Conservation (phyloP, 2,329 filamentous ascomycete genomes). For the Fusarium tjaetaba region DNA sequence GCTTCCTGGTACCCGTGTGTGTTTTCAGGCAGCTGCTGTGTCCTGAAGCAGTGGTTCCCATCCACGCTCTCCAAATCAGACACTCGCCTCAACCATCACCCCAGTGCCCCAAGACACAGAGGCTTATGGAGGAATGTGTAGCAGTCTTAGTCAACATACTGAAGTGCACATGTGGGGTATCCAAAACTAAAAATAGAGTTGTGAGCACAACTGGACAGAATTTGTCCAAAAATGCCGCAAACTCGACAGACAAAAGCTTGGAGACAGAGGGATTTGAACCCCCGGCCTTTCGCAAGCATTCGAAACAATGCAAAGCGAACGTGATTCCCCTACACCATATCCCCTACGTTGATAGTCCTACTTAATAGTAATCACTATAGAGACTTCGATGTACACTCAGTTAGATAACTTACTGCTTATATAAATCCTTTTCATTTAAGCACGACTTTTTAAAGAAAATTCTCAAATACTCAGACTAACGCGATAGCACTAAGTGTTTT, state of each 20-base stretch:
- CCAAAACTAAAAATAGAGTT: neutral
- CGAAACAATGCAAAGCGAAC: slow-evolving; percentile 41
- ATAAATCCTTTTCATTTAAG: no score
- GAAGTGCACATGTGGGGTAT: neutral
- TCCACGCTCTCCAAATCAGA: neutral
- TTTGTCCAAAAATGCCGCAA: neutral
- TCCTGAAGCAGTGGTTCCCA: neutral
- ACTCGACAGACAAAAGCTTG: slow-evolving; percentile 8
- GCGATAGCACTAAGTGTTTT: no score
- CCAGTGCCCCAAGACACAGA: neutral
- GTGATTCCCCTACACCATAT: slow-evolving; percentile 46
- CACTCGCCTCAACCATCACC: neutral
- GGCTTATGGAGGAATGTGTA: no score
- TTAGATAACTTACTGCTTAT: no score
- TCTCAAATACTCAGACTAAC: no score
- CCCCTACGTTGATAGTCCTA: no score
- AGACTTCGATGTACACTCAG: no score
- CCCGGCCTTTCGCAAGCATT: slow-evolving; percentile 41
- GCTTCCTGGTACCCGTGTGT: neutral
- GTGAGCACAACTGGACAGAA: neutral
- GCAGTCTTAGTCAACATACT: neutral
- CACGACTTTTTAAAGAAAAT: no score
- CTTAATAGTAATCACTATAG: no score
- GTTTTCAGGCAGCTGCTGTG: neutral
- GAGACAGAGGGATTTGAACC: slow-evolving; percentile 47